A percentile compares a stretch with the other conserved stretches of the same genome.
phyloP scores from a whole-genome alignment of 768 basidiomycete genomes.

The Asterophora parasitica region DNA sequence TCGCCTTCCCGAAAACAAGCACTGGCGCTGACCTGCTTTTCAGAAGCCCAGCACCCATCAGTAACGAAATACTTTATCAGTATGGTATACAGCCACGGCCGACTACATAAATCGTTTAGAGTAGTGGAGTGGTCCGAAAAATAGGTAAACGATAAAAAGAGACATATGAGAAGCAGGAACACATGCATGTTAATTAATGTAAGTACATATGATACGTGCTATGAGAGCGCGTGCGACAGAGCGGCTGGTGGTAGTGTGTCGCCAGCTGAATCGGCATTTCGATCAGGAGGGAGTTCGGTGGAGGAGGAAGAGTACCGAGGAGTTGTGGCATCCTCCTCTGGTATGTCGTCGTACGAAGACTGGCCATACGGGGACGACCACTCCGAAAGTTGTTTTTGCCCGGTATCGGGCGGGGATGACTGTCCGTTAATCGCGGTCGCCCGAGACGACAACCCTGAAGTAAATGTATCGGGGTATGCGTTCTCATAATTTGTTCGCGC shows the following conservation, averaged over 20 bases:
- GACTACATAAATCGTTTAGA: conserved; percentile 15
- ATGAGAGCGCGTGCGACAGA: conserved; percentile 9
- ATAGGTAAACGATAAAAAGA: conserved; percentile 18
- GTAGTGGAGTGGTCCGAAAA: conserved; percentile 14
- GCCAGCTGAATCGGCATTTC: conserved; percentile 13
- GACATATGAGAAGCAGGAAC: conserved; percentile 16
- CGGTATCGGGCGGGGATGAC: conserved; percentile 24
- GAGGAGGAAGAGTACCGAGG: conserved; percentile 37
- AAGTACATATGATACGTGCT: conserved; percentile 12
- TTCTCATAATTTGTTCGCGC: conserved; percentile 32
- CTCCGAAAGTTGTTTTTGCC: conserved; percentile 22
- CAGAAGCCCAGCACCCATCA: conserved; percentile 72
- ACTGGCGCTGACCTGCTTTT: conserved; percentile 83
- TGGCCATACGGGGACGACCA: conserved; percentile 41
- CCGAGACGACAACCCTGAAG: conserved; percentile 16
- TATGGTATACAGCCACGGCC: conserved; percentile 51
- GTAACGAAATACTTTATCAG: conserved; percentile 47
- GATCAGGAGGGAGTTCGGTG: conserved; percentile 19
- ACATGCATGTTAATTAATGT: conserved; percentile 14
- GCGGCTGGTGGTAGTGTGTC: conserved; percentile 20
- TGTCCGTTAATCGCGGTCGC: conserved; percentile 19
- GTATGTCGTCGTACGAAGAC: conserved; percentile 26
- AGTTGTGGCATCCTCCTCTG: conserved; percentile 36
- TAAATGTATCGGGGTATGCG: conserved; percentile 13
- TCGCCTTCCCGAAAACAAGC: conserved; percentile 92